These are phyloP conservation scores for Macrophomina tecta DNA, from an alignment of 2,329 filamentous ascomycete genomes.

Conservation along the genomic window DNA sequence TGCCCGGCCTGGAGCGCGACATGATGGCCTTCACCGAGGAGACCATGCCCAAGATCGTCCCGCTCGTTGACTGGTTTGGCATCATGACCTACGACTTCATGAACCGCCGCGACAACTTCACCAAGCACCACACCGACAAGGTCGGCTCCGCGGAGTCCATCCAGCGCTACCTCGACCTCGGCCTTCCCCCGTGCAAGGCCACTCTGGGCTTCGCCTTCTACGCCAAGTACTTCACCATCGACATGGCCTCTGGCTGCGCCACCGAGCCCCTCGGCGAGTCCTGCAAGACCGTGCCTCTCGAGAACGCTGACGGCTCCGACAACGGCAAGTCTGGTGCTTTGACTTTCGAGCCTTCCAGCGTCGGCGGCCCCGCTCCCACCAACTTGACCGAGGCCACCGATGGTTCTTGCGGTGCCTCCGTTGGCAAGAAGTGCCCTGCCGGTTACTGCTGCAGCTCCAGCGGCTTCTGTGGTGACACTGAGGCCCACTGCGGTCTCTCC, in stretches of 20 bases:
- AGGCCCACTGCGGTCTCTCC: conserved; percentile 40
- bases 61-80: conserved; percentile 70
- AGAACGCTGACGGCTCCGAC: conserved; percentile 66
- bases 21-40: conserved; percentile 70
- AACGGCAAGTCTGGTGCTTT: conserved; percentile 64
- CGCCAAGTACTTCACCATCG: conserved; percentile 69
- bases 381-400: conserved; percentile 33
- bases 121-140: conserved; percentile 70
- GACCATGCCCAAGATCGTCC: conserved; percentile 64
- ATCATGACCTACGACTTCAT: conserved; percentile 77
- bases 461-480: conserved; percentile 40
- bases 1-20: conserved; percentile 66
- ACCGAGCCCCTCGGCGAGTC: conserved; percentile 54
- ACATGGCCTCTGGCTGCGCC: conserved; percentile 54
- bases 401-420: conserved; percentile 41
- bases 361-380: background rate
- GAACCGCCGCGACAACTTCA: conserved; percentile 69
- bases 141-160: conserved; percentile 60
- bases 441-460: conserved; percentile 41
- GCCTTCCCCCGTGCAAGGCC: conserved; percentile 61
- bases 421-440: conserved; percentile 36
- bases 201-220: conserved; percentile 74
- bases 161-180: conserved; percentile 64
- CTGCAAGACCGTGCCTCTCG: conserved; percentile 65
- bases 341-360: conserved; percentile 47